phyloP scores from a whole-genome alignment of 805 yeast genomes.

The Wickerhamiella musiphila region DNA sequence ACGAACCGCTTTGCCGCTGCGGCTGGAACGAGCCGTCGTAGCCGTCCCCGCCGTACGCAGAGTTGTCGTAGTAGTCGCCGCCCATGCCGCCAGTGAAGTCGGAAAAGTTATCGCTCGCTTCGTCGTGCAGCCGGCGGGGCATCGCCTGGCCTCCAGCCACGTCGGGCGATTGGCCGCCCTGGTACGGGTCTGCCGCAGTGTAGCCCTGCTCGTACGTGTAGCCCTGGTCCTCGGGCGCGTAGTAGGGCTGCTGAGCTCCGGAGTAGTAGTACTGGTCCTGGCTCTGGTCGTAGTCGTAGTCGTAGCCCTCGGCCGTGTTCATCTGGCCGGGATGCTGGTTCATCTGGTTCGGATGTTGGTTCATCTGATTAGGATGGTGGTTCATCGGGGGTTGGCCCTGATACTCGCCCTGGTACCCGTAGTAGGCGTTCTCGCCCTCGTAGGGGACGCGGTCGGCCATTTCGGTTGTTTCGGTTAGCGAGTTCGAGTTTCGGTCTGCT shows the following conservation, averaged over 20 bases:
- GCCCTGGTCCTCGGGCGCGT: constrained; percentile 18
- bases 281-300: constrained; percentile 24
- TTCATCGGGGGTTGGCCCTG: constrained; percentile 13
- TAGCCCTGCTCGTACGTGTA: constrained; percentile 17
- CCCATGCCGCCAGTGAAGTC: constrained; percentile 27
- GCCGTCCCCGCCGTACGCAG: constrained; percentile 17
- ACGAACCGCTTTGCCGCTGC: constrained; percentile 69
- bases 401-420: constrained; percentile 13
- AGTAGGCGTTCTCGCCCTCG: constrained; percentile 11
- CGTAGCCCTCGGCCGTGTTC: constrained; percentile 14
- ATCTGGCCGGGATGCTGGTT: constrained; percentile 6
- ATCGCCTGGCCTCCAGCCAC: constrained; percentile 9
- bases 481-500: too few species aligned
- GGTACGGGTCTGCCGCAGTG: constrained; percentile 28
- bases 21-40: constrained; percentile 17
- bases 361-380: too few species aligned
- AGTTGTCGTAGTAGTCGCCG: constrained; percentile 24
- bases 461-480: too few species aligned
- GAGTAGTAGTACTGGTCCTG: constrained; percentile 26
- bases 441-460: constrained; percentile 10
- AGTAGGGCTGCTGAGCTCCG: constrained; percentile 25
- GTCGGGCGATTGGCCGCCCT: constrained; percentile 21
- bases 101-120: constrained; percentile 24
- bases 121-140: constrained; percentile 15
- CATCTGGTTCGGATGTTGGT: too few species aligned